Evolutionary conservation across 2,329 filamentous ascomycete species (phyloP).

Genomic region (Alternaria incomplexa): DNA sequence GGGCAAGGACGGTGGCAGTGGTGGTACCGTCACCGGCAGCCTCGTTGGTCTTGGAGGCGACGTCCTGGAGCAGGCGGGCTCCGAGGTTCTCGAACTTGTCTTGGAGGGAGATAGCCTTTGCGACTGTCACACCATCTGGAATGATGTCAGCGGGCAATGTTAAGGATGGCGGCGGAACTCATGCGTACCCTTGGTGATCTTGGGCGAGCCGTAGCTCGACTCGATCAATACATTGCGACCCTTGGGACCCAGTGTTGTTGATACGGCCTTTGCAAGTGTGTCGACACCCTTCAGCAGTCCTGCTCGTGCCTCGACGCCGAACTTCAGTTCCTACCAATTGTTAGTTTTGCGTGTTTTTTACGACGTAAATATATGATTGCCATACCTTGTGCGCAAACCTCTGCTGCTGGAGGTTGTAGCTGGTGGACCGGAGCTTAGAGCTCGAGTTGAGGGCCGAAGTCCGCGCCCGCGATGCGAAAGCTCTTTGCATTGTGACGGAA

Average conservation of each 20-base stretch:
- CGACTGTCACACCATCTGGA: slow-evolving; percentile 60
- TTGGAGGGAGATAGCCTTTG: slow-evolving; percentile 85
- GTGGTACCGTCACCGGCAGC: slow-evolving; percentile 98
- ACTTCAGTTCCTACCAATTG: slow-evolving; percentile 82
- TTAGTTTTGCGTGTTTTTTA: slow-evolving; percentile 1
- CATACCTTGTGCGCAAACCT: slow-evolving; percentile 96
- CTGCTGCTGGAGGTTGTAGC: slow-evolving; percentile 82
- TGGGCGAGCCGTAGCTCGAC: slow-evolving; percentile 97
- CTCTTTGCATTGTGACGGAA: slow-evolving; percentile 83
- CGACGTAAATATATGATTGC: background rate
- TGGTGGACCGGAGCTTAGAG: slow-evolving; percentile 56
- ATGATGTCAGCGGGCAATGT: slow-evolving; percentile 19
- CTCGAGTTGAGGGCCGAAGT: slow-evolving; percentile 77
- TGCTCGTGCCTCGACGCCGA: slow-evolving; percentile 92
- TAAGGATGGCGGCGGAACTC: background rate
- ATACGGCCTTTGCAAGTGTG: slow-evolving; percentile 93
- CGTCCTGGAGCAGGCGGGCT: slow-evolving; percentile 94
- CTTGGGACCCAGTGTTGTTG: slow-evolving; percentile 96
- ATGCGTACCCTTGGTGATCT: slow-evolving; percentile 93
- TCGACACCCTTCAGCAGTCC: slow-evolving; percentile 92
- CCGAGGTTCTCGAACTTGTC: slow-evolving; percentile 99
- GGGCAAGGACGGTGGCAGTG: slow-evolving; percentile 94
- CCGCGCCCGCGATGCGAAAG: slow-evolving; percentile 80
- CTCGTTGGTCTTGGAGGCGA: slow-evolving; percentile 99
- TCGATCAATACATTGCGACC: slow-evolving; percentile 98